These are phyloP conservation scores for Gossypium thurberi DNA, from an alignment of 345 rosid genomes.

Conservation along the genomic window DNA sequence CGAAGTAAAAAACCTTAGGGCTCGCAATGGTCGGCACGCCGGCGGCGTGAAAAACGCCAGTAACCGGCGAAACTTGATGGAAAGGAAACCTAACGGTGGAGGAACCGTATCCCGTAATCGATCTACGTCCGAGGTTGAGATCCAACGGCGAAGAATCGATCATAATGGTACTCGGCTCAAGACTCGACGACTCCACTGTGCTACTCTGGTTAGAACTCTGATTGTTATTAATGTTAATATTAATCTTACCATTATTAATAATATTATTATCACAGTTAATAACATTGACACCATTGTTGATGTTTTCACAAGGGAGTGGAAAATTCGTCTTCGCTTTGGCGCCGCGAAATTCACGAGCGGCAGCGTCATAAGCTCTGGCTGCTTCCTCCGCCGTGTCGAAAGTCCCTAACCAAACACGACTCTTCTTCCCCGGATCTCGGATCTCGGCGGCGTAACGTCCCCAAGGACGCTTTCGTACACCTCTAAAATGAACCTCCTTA, in stretches of 20 bases:
- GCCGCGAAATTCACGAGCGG: constrained; percentile 71
- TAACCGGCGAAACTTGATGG: constrained; percentile 18
- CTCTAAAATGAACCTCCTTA: constrained; percentile 57
- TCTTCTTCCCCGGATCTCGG: constrained; percentile 63
- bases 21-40: not conserved
- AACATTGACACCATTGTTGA: not conserved
- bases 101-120: constrained; percentile 10
- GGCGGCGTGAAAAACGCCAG: constrained; percentile 5
- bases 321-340: constrained; percentile 75
- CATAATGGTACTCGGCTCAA: constrained; percentile 24
- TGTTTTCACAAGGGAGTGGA: constrained; percentile 17
- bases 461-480: constrained; percentile 87
- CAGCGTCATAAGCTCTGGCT: constrained; percentile 74
- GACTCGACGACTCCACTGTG: constrained; percentile 58
- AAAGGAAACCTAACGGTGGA: constrained; percentile 22
- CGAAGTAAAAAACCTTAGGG: constrained; percentile 25
- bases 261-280: not conserved
- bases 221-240: not conserved
- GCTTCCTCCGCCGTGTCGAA: constrained; percentile 75
- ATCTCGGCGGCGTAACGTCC: constrained; percentile 87
- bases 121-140: constrained; percentile 32
- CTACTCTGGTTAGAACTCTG: constrained; percentile 59
- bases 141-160: constrained; percentile 33
- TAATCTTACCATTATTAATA: not conserved
- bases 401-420: constrained; percentile 83